Base-by-base conservation (phyloP, 306 rosid species). In the Comarum palustre region DNA sequence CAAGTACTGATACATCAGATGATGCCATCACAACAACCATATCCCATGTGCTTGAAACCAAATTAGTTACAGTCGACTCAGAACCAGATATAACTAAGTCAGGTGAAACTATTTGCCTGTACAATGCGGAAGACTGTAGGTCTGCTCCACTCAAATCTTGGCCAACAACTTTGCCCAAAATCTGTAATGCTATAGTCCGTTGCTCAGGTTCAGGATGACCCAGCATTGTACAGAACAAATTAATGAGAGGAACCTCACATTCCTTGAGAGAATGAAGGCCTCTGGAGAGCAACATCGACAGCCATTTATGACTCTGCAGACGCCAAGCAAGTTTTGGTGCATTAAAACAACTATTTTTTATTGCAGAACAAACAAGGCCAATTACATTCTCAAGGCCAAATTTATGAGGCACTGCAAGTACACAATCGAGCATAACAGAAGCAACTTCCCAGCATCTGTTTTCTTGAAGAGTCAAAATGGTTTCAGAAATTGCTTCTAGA, bases 161-260 rank as follows among this genome's bases (percentile, higher is more conserved):
- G 71, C 91, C 96, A 87, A 90, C 76, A 81, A 93, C 86, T 74
- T 80, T 84, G 68, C 96, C 84, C 73, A 93, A 76, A 75, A 86
- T 89, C 71, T 82, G 83, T 62, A 93, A 69, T 68, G 90, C 98
- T 79, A 93, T 82, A 46, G 78, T 81, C 22, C 98, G 90, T 72
- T 93, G 98, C 86, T 93, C 98, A 32, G 98, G 96, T 73, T 93
- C 98, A 58, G 92, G 90, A 79, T 88, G 96, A 71, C 91, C 86
- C 76, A 93, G 78, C 88, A 93, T 78, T 34, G 86, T 66, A 79
- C 93, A 83, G 74, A 90, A 90, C 72, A 93, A 82, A 69, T 83
- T 88, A 59, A 79, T 82, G 42, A 90, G 78, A 82, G 90, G 84
- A 87, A 60, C 80, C 80, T 82, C 91, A 85, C 84, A 85, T 80